These are phyloP conservation scores for Amaranthus palmeri DNA, from an alignment of 148 eudicot species.

Conservation along the genomic window DNA sequence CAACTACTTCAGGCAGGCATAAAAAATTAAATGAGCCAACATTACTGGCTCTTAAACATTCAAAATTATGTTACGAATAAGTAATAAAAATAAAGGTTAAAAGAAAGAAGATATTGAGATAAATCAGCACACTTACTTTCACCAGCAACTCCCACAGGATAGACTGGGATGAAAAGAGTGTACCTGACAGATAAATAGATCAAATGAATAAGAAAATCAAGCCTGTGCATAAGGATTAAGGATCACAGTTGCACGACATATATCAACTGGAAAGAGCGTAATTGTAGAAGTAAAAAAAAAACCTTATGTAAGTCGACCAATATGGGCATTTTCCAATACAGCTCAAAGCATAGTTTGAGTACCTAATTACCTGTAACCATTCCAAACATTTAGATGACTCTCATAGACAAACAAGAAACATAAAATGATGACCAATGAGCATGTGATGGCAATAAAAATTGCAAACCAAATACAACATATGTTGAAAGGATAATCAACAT, in stretches of 20 bases:
- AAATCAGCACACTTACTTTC: constrained; percentile 57
- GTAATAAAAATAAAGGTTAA: neutral
- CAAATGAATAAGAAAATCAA: neutral
- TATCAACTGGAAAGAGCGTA: neutral
- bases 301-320: constrained; percentile 73
- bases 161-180: constrained; percentile 71
- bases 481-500: neutral
- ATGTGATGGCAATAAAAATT: neutral
- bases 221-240: neutral
- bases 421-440: neutral
- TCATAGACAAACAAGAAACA: neutral
- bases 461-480: neutral
- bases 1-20: neutral
- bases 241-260: neutral
- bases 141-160: constrained; percentile 70
- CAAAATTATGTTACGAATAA: neutral
- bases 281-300: constrained; percentile 22
- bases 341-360: constrained; percentile 73
- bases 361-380: constrained; percentile 60
- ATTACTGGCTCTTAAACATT: neutral
- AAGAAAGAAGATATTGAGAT: neutral
- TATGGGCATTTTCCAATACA: constrained; percentile 54
- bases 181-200: constrained; percentile 41
- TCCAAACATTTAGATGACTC: constrained; percentile 15
- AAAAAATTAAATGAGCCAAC: neutral